Percentiles rank a stretch among this genome's conserved stretches.
Evolutionary conservation across 768 basidiomycete genomes (phyloP).

Genomic region (Hemileccinum impolitum): DNA sequence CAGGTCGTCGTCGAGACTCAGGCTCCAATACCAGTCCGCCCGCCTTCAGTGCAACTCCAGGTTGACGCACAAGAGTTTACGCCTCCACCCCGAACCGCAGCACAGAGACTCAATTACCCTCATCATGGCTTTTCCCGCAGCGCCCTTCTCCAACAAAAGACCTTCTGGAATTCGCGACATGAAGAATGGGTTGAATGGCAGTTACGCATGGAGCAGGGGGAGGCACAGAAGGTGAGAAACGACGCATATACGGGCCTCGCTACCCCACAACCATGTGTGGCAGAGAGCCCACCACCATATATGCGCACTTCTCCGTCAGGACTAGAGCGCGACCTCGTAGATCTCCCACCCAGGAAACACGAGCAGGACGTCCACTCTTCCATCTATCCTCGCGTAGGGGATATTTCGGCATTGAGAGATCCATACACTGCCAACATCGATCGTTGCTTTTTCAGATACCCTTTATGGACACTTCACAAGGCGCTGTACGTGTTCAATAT

Average conservation of each 20-base stretch:
- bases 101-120: conserved; percentile 42
- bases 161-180: conserved; percentile 57
- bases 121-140: conserved; percentile 65
- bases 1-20: conserved; percentile 15
- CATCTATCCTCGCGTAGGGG: conserved; percentile 60
- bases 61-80: neutral
- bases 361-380: conserved; percentile 22
- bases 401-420: conserved; percentile 56
- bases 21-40: conserved; percentile 24
- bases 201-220: conserved; percentile 10
- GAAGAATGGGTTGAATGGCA: conserved; percentile 47
- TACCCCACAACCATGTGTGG: neutral
- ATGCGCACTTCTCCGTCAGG: conserved; percentile 26
- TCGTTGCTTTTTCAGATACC: conserved; percentile 52
- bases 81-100: conserved; percentile 7
- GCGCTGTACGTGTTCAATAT: conserved; percentile 62
- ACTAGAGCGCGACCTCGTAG: conserved; percentile 27
- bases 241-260: conserved; percentile 30
- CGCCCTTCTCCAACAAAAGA: conserved; percentile 57
- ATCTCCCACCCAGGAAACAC: conserved; percentile 2
- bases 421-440: conserved; percentile 56
- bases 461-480: conserved; percentile 66
- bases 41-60: conserved; percentile 4
- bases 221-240: neutral
- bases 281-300: conserved; percentile 13